These are phyloP conservation scores for Neonectria faginata DNA, from an alignment of 2,329 filamentous ascomycete species.

Conservation along the genomic window DNA sequence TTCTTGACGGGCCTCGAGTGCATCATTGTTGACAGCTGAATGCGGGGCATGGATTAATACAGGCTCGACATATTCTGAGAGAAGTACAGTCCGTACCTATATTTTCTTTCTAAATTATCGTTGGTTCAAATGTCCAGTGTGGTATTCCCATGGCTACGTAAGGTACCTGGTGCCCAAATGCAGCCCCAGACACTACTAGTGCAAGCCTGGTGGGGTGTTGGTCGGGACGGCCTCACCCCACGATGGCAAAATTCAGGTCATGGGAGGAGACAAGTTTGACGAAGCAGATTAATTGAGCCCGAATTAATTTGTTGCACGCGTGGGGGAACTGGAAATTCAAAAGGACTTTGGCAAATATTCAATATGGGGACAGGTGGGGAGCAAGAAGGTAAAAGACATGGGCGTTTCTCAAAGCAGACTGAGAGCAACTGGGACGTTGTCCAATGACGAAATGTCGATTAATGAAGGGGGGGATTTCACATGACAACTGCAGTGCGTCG, in stretches of 20 bases:
- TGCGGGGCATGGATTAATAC: background rate
- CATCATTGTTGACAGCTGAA: too few relatives aligned
- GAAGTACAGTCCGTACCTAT: background rate
- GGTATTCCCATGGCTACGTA: background rate
- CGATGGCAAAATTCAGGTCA: constrained; percentile 5
- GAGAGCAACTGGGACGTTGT: constrained; percentile 1
- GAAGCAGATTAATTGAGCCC: background rate
- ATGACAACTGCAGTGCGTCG: constrained; percentile 23
- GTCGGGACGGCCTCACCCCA: constrained; percentile 11
- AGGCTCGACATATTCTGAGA: background rate
- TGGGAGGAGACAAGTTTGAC: background rate
- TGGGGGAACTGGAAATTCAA: background rate
- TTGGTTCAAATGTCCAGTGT: background rate
- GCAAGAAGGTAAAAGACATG: too few relatives aligned
- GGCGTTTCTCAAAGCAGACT: background rate
- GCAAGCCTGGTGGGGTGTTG: constrained; percentile 17
- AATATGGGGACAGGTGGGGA: background rate
- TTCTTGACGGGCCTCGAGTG: too few relatives aligned
- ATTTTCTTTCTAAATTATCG: background rate
- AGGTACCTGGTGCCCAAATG: background rate
- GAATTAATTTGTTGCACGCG: background rate
- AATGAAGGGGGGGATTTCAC: constrained; percentile 31
- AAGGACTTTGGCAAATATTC: background rate
- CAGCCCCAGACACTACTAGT: constrained; percentile 6
- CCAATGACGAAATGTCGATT: constrained; percentile 30